Percentiles rank a stretch among this genome's conserved stretches.
These are phyloP conservation scores for Metarhizium robertsii DNA, from an alignment of 2,329 filamentous ascomycete species.

Conservation along the genomic window DNA sequence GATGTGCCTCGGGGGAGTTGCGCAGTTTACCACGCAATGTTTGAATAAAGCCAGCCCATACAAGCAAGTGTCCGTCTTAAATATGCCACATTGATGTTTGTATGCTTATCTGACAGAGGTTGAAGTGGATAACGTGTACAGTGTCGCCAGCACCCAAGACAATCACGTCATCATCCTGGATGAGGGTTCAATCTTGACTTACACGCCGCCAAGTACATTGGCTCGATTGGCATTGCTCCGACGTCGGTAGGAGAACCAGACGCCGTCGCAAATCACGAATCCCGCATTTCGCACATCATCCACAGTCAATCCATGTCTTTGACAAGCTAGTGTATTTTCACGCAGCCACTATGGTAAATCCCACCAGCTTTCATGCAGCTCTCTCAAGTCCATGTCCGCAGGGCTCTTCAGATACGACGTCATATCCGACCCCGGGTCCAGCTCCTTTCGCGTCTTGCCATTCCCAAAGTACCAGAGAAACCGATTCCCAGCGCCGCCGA, in stretches of 20 bases:
- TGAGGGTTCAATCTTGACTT: conserved; percentile 22
- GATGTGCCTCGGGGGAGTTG: not conserved
- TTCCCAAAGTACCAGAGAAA: conserved; percentile 59
- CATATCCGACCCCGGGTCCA: conserved; percentile 45
- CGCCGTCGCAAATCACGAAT: not conserved
- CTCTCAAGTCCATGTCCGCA: conserved; percentile 47
- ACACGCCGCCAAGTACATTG: not conserved
- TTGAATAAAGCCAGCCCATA: not conserved
- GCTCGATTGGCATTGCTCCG: not conserved
- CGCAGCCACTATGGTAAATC: not conserved
- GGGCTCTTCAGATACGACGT: conserved; percentile 52
- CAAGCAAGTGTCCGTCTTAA: not conserved
- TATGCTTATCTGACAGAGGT: not conserved
- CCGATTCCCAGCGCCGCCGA: conserved; percentile 33
- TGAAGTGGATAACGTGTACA: not conserved
- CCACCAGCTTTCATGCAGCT: conserved; percentile 63
- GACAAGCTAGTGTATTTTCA: not conserved
- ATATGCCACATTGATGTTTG: not conserved
- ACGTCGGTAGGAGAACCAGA: not conserved
- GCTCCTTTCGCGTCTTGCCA: conserved; percentile 53
- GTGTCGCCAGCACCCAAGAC: not conserved
- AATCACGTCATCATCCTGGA: not conserved
- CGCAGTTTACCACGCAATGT: not conserved
- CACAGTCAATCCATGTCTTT: not conserved
- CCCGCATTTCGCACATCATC: not conserved